Conservation (phyloP, 768 basidiomycete species). For the Tulasnella sp. region DNA sequence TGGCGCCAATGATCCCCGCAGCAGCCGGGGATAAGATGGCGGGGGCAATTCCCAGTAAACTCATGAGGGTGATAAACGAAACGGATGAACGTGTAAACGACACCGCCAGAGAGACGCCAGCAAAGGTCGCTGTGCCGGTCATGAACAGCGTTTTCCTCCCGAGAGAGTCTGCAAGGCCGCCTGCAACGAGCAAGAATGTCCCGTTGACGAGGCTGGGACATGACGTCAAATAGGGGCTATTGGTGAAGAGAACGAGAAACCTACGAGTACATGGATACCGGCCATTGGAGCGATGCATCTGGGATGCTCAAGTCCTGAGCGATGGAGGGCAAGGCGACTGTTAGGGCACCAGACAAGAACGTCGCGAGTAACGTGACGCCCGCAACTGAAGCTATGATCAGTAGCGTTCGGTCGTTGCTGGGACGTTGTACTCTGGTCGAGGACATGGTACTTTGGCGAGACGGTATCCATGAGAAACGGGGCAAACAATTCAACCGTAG, state of each 20-base stretch:
- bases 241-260: background rate
- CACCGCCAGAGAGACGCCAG: constrained; percentile 3
- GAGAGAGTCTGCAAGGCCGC: constrained; percentile 10
- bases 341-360: constrained; percentile 8
- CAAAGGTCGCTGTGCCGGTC: constrained; percentile 6
- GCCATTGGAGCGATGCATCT: constrained; percentile 7
- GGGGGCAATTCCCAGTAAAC: constrained; percentile 4
- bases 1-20: constrained; percentile 7
- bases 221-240: background rate
- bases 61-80: constrained; percentile 12
- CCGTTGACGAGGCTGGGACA: constrained; percentile 8
- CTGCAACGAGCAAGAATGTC: constrained; percentile 8
- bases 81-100: constrained; percentile 7
- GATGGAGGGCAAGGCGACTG: constrained; percentile 11
- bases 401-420: constrained; percentile 1
- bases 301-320: constrained; percentile 2
- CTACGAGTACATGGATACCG: constrained; percentile 14
- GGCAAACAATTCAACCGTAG: too few relatives aligned
- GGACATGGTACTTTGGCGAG: too few relatives aligned
- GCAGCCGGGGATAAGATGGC: constrained; percentile 10
- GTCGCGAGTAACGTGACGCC: constrained; percentile 6
- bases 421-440: background rate
- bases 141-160: constrained; percentile 14
- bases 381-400: constrained; percentile 3
- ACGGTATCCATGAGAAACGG: too few relatives aligned